These are phyloP conservation scores for Mitragyna speciosa DNA, from an alignment of 257 asterid genomes.

Conservation along the genomic window DNA sequence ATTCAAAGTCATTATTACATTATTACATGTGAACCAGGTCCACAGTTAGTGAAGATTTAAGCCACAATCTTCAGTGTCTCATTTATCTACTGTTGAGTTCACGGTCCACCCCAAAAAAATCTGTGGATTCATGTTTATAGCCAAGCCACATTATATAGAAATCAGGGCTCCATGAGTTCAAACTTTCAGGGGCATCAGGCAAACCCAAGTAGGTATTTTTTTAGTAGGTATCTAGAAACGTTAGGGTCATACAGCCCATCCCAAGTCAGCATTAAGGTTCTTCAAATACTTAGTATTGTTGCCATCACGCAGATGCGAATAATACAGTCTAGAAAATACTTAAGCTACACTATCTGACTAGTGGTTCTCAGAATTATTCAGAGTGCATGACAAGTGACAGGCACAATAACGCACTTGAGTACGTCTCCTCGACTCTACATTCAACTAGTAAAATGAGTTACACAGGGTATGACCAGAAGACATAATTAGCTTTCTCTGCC, in stretches of 20 bases:
- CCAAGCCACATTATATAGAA: neutral
- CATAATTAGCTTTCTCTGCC: conserved; percentile 1
- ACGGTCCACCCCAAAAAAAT: no score
- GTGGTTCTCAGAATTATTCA: neutral
- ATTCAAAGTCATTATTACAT: no score
- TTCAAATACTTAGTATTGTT: neutral
- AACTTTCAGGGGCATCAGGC: neutral
- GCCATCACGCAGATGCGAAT: neutral
- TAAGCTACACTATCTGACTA: conserved; percentile 3
- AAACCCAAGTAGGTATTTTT: neutral
- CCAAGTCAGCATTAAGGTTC: neutral
- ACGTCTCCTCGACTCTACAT: neutral
- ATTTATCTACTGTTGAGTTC: no score
- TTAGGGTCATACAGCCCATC: neutral
- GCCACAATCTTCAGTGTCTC: no score
- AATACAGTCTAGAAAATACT: neutral
- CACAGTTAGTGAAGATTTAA: no score
- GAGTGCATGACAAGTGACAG: neutral
- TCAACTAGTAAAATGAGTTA: neutral
- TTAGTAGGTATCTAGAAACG: neutral
- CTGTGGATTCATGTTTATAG: neutral
- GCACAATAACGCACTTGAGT: neutral
- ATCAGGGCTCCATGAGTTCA: neutral
- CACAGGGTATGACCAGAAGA: neutral
- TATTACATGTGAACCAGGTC: no score